Evolutionary conservation across 1,139 yeast species (phyloP).

Genomic region (Zygoascus sp.): DNA sequence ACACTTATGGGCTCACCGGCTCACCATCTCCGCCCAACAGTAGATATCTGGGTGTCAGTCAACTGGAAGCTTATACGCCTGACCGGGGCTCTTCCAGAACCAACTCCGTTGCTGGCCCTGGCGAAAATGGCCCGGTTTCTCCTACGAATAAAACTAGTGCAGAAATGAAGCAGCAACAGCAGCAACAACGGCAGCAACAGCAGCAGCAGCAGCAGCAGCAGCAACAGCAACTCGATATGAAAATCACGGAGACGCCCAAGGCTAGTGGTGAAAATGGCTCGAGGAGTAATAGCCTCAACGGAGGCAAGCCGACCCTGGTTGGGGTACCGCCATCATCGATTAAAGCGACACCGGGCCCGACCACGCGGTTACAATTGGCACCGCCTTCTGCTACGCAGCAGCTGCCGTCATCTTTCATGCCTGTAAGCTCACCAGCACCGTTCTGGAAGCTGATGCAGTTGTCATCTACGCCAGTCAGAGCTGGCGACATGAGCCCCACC

Average conservation of each 20-base stretch:
- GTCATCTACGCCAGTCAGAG: conserved; percentile 35
- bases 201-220: not conserved
- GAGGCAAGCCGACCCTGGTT: conserved; percentile 5
- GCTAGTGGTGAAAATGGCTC: not conserved
- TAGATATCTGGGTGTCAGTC: conserved; percentile 40
- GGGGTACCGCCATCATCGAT: conserved; percentile 3
- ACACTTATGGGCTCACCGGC: conserved; percentile 20
- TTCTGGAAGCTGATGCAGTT: conserved; percentile 42
- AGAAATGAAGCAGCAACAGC: not conserved
- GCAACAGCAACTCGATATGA: too few species aligned
- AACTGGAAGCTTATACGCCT: conserved; percentile 78
- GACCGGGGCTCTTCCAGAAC: conserved; percentile 50
- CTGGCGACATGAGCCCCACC: conserved; percentile 30
- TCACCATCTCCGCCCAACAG: conserved; percentile 37
- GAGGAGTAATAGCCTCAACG: conserved; percentile 1
- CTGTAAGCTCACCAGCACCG: conserved; percentile 40
- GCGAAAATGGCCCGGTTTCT: not conserved
- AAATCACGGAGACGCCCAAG: not conserved
- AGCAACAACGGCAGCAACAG: too few species aligned
- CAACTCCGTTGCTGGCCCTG: conserved; percentile 4
- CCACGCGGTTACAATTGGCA: conserved; percentile 32
- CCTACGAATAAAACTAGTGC: not conserved
- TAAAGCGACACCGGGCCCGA: conserved; percentile 10
- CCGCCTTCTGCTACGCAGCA: conserved; percentile 41
- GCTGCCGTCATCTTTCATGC: conserved; percentile 39